Conservation (phyloP, 805 yeast species). For the Phaffomyces thermotolerans region DNA sequence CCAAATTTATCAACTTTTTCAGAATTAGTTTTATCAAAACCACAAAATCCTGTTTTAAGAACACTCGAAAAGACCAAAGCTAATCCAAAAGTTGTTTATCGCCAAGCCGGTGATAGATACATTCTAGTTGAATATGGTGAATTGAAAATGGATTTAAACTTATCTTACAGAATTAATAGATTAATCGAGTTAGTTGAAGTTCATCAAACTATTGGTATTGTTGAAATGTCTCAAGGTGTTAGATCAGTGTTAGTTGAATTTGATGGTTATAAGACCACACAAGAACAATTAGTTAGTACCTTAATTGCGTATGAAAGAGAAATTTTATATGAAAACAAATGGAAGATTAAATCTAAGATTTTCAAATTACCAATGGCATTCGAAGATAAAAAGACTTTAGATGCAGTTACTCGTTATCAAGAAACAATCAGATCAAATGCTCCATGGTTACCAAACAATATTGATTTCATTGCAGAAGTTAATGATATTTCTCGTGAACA, state of each 20-base stretch:
- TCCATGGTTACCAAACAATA: slow-evolving; percentile 97
- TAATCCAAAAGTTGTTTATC: slow-evolving; percentile 70
- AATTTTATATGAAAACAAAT: slow-evolving; percentile 63
- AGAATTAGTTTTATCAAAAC: slow-evolving; percentile 30
- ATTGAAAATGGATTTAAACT: slow-evolving; percentile 74
- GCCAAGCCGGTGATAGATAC: slow-evolving; percentile 97
- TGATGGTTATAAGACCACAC: slow-evolving; percentile 56
- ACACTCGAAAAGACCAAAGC: slow-evolving; percentile 38
- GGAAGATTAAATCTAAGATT: slow-evolving; percentile 81
- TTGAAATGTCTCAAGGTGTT: slow-evolving; percentile 97
- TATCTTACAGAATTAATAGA: slow-evolving; percentile 78
- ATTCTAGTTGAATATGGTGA: slow-evolving; percentile 91
- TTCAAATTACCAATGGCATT: slow-evolving; percentile 92
- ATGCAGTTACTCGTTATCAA: slow-evolving; percentile 82
- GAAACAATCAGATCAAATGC: slow-evolving; percentile 92
- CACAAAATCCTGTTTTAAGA: slow-evolving; percentile 67
- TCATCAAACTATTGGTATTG: slow-evolving; percentile 67
- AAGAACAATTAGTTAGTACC: slow-evolving; percentile 51
- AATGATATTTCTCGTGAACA: slow-evolving; percentile 72
- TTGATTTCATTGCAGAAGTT: slow-evolving; percentile 86
- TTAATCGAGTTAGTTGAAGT: slow-evolving; percentile 65
- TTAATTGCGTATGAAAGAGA: slow-evolving; percentile 71
- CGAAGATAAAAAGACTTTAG: slow-evolving; percentile 84
- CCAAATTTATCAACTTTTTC: slow-evolving; percentile 25
- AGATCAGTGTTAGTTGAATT: slow-evolving; percentile 88